Conservation (phyloP, 2,329 filamentous ascomycete species). For the Teratosphaeria epicoccoides region DNA sequence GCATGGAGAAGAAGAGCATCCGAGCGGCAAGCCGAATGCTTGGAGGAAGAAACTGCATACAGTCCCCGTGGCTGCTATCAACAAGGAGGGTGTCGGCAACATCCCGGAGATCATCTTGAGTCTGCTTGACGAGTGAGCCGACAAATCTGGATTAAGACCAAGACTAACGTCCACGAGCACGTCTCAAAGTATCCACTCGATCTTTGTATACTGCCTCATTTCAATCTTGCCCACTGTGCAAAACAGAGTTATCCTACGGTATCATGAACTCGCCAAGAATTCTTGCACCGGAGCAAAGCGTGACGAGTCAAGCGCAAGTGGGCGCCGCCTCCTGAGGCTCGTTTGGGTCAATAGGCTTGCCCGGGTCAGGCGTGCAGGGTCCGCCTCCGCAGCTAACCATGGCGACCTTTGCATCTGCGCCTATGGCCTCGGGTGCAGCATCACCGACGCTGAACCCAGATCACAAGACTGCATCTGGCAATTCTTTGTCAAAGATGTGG, state of each 20-base stretch:
- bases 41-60: conserved; percentile 49
- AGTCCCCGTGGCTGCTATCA: conserved; percentile 83
- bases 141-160: not conserved
- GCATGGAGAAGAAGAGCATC: conserved; percentile 55
- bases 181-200: too few species aligned
- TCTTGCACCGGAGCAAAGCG: too few species aligned
- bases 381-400: not conserved
- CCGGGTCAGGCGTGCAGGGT: not conserved
- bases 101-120: conserved; percentile 64
- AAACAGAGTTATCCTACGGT: too few species aligned
- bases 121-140: conserved; percentile 36
- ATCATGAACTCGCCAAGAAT: too few species aligned
- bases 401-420: not conserved
- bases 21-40: conserved; percentile 55
- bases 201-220: too few species aligned
- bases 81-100: conserved; percentile 68
- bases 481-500: not conserved
- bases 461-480: not conserved
- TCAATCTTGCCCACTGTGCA: too few species aligned
- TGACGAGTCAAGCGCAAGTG: not conserved
- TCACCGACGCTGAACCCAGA: not conserved
- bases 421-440: not conserved
- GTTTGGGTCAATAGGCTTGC: not conserved
- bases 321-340: not conserved
- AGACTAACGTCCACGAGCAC: not conserved